Conservation (phyloP, 1,139 yeast genomes). For the Kodamaea fungicola region DNA sequence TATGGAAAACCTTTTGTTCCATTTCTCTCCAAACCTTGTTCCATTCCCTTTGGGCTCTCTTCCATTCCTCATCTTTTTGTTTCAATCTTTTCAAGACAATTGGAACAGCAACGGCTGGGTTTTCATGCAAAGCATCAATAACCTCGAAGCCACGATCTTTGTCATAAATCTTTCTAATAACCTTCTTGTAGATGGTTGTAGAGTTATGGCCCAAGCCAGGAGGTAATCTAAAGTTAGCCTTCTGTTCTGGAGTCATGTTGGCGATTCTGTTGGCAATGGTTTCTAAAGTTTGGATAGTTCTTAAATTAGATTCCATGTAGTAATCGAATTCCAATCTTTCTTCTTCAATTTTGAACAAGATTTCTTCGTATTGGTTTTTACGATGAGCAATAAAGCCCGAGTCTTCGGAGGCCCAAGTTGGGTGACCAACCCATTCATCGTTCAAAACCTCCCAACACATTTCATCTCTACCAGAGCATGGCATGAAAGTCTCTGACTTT, state of each 20-base stretch:
- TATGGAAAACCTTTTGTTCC: slow-evolving; percentile 91
- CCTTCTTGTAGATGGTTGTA: slow-evolving; percentile 86
- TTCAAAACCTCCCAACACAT: slow-evolving; percentile 99
- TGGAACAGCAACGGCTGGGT: slow-evolving; percentile 94
- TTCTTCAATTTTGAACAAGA: slow-evolving; percentile 90
- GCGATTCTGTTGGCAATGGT: slow-evolving; percentile 93
- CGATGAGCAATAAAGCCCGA: slow-evolving; percentile 97
- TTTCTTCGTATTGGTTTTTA: slow-evolving; percentile 95
- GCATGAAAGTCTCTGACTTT: slow-evolving; percentile 93
- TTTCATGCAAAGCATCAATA: slow-evolving; percentile 90
- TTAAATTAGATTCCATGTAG: slow-evolving; percentile 88
- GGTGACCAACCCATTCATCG: slow-evolving; percentile 99
- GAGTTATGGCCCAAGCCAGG: slow-evolving; percentile 93
- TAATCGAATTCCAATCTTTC: slow-evolving; percentile 97
- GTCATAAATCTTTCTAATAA: slow-evolving; percentile 87
- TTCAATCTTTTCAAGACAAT: slow-evolving; percentile 86
- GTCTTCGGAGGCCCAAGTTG: slow-evolving; percentile 99
- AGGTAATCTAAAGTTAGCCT: slow-evolving; percentile 79
- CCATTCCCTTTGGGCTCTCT: slow-evolving; percentile 98
- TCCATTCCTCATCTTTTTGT: slow-evolving; percentile 99
- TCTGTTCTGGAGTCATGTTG: slow-evolving; percentile 88
- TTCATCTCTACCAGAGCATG: slow-evolving; percentile 97
- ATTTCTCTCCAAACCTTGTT: slow-evolving; percentile 98
- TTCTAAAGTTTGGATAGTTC: slow-evolving; percentile 93
- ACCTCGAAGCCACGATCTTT: slow-evolving; percentile 95